Base-by-base conservation (phyloP, 1,284 basidiomycete genomes). In the Sporisorium graminicola region DNA sequence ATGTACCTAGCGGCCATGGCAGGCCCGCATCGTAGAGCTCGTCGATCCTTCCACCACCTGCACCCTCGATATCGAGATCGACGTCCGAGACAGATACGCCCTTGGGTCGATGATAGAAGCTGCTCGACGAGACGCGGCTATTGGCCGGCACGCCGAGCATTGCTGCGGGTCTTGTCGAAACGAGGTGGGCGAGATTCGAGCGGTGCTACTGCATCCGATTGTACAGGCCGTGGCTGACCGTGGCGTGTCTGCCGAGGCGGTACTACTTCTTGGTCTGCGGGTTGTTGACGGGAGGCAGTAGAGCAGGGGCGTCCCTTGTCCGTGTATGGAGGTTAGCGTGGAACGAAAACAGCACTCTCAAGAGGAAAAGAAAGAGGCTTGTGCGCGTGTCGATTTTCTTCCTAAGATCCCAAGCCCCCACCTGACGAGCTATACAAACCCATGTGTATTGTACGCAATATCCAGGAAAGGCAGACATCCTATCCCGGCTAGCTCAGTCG, bases 401-500 rank as follows among this genome's bases (percentile, higher is more conserved):
- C 47, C 27, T 18, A n/a, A 43, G 46, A 56, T 64, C 57, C 51
- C 47, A 49, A n/a, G 27, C 27, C 60, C 64, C 61, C 56, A 63
- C 61, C 67, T 60, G 55, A 61, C 53, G 44, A 7, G 2, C 51
- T 26, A 26, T n/a, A 1, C 29, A 29, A 5, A 43, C 20, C 40
- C 7, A 18, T 37, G 13, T 3, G 2, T 18, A 24, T 16, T 46
- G 20, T 54, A 53, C n/a, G 26, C 49, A 58, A 43, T 9, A 1
- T 12, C n/a, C n/a, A n/a, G n/a, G n/a, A n/a, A n/a, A n/a, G n/a
- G n/a, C n/a, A 2, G 6, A 1, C n/a, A 63, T 55, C 58, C 59
- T 58, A 63, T 83, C 82, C 83, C 83, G 83, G 83, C 82, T 85
- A 85, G 83, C 82, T 85, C 83, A 85, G 82, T 83, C 78, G 83